Percentiles rank a stretch among this genome's conserved stretches.
Evolutionary conservation across 306 rosid species (phyloP).

Genomic region (Fragaria ananassa): DNA sequence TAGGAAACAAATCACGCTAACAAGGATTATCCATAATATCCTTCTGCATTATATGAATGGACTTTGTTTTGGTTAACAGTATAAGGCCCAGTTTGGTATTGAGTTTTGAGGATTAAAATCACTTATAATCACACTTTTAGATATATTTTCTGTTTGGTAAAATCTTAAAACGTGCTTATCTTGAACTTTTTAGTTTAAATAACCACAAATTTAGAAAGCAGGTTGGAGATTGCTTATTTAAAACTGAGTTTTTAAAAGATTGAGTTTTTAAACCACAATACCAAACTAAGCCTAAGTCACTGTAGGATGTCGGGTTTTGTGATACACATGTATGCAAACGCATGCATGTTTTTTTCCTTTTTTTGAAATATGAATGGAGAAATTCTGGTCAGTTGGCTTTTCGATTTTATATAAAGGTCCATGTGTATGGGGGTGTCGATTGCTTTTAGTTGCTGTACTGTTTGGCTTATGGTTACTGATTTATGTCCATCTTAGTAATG

Average conservation of each 20-base stretch:
- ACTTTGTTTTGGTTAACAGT: not conserved
- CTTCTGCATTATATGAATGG: not conserved
- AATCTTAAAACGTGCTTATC: no score
- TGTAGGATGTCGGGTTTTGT: not conserved
- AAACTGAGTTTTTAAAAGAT: no score
- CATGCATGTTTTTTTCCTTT: not conserved
- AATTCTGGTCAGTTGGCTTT: not conserved
- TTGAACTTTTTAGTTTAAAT: no score
- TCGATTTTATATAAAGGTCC: not conserved
- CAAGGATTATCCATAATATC: not conserved
- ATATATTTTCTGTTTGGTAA: no score
- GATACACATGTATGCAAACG: not conserved
- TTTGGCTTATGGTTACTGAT: not conserved
- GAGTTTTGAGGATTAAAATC: no score
- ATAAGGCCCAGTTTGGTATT: no score
- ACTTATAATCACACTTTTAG: no score
- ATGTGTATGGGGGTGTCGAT: not conserved
- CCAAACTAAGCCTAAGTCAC: no score
- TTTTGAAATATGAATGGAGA: not conserved
- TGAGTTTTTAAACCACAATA: no score
- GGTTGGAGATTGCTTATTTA: no score
- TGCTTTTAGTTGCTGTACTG: not conserved
- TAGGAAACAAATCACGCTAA: not conserved
- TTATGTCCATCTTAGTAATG: not conserved
- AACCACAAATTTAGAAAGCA: no score